Evolutionary conservation across 352 stramenopile genomes (phyloP).

Genomic region (Globisporangium rhizosaccharum): DNA sequence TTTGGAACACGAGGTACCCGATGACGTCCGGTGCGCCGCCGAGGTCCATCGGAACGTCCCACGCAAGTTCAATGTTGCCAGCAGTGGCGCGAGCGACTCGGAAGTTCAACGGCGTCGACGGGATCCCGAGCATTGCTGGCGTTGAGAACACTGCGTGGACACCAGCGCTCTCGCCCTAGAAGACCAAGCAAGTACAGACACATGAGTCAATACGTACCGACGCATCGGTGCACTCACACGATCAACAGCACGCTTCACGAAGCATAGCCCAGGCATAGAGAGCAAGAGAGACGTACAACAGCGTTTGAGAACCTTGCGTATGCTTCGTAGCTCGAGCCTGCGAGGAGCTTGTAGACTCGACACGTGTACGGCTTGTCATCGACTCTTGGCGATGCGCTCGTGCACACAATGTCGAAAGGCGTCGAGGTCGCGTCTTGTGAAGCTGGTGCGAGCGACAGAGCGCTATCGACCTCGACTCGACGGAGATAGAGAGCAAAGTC

Average conservation of each 20-base stretch:
- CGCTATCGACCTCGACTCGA: neutral
- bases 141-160: slow-evolving; percentile 19
- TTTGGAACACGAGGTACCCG: slow-evolving; percentile 52
- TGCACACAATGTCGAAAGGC: slow-evolving; percentile 9
- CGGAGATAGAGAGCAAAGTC: slow-evolving; percentile 36
- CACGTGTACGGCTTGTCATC: slow-evolving; percentile 16
- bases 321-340: slow-evolving; percentile 35
- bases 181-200: neutral
- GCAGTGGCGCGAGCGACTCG: slow-evolving; percentile 26
- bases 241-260: too few species aligned
- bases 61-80: slow-evolving; percentile 48
- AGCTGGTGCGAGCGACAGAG: neutral
- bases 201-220: too few species aligned
- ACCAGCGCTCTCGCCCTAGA: slow-evolving; percentile 31
- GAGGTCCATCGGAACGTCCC: slow-evolving; percentile 43
- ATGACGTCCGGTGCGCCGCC: slow-evolving; percentile 34
- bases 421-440: neutral
- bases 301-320: slow-evolving; percentile 37
- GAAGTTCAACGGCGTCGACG: slow-evolving; percentile 39
- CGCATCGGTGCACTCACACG: too few species aligned
- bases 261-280: neutral
- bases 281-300: slow-evolving; percentile 16
- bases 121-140: slow-evolving; percentile 22
- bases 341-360: slow-evolving; percentile 30
- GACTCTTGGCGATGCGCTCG: neutral